Percentiles rank a stretch among this genome's conserved stretches.
Evolutionary conservation across 768 basidiomycete genomes (phyloP).

Genomic region (Kondoa subrosea): DNA sequence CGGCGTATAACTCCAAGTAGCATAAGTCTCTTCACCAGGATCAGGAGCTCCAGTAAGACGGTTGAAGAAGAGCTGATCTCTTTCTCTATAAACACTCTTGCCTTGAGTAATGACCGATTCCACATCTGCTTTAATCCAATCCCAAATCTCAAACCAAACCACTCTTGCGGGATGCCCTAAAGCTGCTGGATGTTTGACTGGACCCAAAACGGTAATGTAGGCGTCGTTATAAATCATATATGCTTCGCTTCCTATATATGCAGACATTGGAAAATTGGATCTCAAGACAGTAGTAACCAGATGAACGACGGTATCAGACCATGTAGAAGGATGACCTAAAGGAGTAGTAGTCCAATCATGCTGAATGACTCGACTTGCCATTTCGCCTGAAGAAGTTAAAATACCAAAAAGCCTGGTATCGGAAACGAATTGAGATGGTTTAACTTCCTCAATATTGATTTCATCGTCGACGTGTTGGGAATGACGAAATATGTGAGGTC

Average conservation of each 20-base stretch:
- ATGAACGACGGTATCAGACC: background rate
- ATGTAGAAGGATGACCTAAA: constrained; percentile 11
- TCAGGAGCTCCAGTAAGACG: constrained; percentile 11
- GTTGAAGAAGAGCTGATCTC: constrained; percentile 12
- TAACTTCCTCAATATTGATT: too few relatives aligned
- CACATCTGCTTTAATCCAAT: constrained; percentile 7
- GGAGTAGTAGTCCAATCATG: constrained; percentile 14
- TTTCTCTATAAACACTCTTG: background rate
- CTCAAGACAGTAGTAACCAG: background rate
- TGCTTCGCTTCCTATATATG: constrained; percentile 7
- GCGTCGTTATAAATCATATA: constrained; percentile 20
- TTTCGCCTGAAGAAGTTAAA: constrained; percentile 3
- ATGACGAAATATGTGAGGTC: too few relatives aligned
- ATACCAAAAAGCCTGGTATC: background rate
- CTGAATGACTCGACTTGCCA: constrained; percentile 8
- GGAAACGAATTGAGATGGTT: background rate
- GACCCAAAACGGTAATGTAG: constrained; percentile 3
- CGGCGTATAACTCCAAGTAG: too few relatives aligned
- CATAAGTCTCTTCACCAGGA: constrained; percentile 4
- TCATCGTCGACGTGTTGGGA: too few relatives aligned
- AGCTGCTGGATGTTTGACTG: background rate
- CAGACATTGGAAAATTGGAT: constrained; percentile 10
- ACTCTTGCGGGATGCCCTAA: constrained; percentile 9
- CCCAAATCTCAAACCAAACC: constrained; percentile 19
- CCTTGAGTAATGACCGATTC: background rate